Percentiles rank a stretch among this genome's conserved stretches.
Evolutionary conservation across 345 rosid genomes (phyloP).

Genomic region (Gossypium stocksii): DNA sequence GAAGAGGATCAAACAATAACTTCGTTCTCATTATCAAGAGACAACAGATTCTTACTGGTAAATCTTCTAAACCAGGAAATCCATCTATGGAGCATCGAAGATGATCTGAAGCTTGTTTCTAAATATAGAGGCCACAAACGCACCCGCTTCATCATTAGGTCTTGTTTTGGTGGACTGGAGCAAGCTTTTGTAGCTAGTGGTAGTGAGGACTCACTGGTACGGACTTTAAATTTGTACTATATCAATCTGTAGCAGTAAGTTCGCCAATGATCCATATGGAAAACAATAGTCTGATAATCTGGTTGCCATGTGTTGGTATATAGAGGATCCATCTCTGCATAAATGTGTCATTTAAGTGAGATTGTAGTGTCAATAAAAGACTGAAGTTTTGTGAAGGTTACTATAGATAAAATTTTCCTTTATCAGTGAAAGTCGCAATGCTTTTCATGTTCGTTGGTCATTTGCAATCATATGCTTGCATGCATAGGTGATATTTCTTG

Average conservation of each 20-base stretch:
- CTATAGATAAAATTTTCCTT: background rate
- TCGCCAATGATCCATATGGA: background rate
- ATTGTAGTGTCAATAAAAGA: background rate
- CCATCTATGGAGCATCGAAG: slow-evolving; percentile 54
- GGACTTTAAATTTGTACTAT: slow-evolving; percentile 1
- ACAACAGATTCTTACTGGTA: slow-evolving; percentile 49
- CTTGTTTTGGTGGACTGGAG: slow-evolving; percentile 69
- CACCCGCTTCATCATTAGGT: slow-evolving; percentile 53
- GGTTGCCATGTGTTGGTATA: background rate
- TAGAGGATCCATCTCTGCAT: background rate
- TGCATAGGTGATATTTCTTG: background rate
- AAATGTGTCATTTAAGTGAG: background rate
- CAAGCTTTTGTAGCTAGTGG: slow-evolving; percentile 69
- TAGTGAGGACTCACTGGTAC: slow-evolving; percentile 74
- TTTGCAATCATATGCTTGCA: background rate
- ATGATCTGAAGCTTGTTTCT: slow-evolving; percentile 41
- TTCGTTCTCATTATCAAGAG: slow-evolving; percentile 55
- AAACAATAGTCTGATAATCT: background rate
- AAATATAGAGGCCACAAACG: slow-evolving; percentile 59
- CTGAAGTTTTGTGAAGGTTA: background rate
- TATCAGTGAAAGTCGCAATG: background rate
- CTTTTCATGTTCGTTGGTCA: background rate
- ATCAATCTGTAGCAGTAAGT: background rate
- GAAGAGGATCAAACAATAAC: slow-evolving; percentile 54
- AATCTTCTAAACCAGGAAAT: slow-evolving; percentile 63